Evolutionary conservation across 23 red algal genomes (phyloP), one percentile per base, ranked within the genome.

Genomic region (Agarophyton chilense): DNA sequence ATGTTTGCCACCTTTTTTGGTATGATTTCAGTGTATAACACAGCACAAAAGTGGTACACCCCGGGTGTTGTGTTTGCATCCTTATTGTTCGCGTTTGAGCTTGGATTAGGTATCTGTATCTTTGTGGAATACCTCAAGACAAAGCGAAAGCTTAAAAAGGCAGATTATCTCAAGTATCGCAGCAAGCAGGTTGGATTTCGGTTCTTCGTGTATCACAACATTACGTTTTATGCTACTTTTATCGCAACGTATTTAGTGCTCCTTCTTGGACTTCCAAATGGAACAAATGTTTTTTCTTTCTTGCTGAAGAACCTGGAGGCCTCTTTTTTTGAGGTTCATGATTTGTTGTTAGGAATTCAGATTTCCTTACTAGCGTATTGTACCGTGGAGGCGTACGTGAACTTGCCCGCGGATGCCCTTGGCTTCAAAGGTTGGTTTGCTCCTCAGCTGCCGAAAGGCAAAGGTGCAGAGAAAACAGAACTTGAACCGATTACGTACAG

Each of bases 111-210:
- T 24, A 45, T 68, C 1, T 95, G 54, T 50, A 81, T 92, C 8
- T 71, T 83, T 38, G 24, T 57, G 4, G 84, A 95, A 32, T 87
- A 91, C 19, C 29, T 63, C 18, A 67, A 76, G 50, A 95, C 93
- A 28, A 84, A 84, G 36, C 47, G 50, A 42, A 80, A 84, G 50
- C 86, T 95, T 28, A 90, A 95, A 53, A 90, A 91, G 71, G 77
- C 77, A 47, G 86, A 91, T 57, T 95, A 95, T 49, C 33, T 95
- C 22, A 78, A 89, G 42, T 95, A 89, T 38, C 86, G 93, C 11
- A 76, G 73, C 17, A 82, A 95, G 64, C 93, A 95, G 58, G 84
- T 95, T 26, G 93, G 93, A 26, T 95, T 95, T 84, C 93, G 93
- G 12, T 95, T 95, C 78, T 95, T 95, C 52, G 67, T 91, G 25